phyloP scores from a whole-genome alignment of 805 yeast genomes.

The Monosporozyma solicola region DNA sequence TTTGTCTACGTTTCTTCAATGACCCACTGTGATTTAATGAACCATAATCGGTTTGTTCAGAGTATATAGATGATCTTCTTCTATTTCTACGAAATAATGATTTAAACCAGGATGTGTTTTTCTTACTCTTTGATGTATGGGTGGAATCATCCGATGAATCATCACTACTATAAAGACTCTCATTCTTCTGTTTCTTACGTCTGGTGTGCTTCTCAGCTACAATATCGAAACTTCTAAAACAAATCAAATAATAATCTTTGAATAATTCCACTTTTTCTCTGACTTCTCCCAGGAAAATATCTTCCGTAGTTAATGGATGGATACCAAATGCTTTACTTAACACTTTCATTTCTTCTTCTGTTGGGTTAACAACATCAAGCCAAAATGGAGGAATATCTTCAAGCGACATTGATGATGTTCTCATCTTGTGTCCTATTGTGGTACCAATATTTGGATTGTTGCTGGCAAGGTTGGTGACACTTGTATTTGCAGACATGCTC shows the following conservation, averaged over 20 bases:
- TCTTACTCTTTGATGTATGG: neutral
- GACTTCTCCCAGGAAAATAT: conserved; percentile 85
- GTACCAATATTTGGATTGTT: conserved; percentile 1
- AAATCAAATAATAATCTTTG: conserved; percentile 81
- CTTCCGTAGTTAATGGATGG: conserved; percentile 95
- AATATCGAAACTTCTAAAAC: conserved; percentile 79
- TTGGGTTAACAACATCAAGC: conserved; percentile 87
- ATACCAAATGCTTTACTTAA: conserved; percentile 84
- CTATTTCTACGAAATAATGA: neutral
- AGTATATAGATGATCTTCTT: conserved; percentile 8
- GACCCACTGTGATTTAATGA: neutral
- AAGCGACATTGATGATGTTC: neutral
- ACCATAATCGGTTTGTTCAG: neutral
- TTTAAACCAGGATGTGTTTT: conserved; percentile 1
- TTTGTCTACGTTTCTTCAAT: conserved; percentile 9
- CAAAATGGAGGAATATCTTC: conserved; percentile 66
- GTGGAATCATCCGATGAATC: conserved; percentile 2
- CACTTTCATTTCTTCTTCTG: conserved; percentile 94
- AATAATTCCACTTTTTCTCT: conserved; percentile 93
- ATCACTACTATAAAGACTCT: neutral
- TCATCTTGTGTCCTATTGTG: neutral
- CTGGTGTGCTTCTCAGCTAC: conserved; percentile 60
- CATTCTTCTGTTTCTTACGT: conserved; percentile 36
- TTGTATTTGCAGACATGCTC: conserved; percentile 3
- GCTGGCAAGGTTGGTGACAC: neutral